A percentile compares a stretch with the other conserved stretches of the same genome.
Conservation (phyloP, 2,329 filamentous ascomycete species). For the Neonectria coccinea region DNA sequence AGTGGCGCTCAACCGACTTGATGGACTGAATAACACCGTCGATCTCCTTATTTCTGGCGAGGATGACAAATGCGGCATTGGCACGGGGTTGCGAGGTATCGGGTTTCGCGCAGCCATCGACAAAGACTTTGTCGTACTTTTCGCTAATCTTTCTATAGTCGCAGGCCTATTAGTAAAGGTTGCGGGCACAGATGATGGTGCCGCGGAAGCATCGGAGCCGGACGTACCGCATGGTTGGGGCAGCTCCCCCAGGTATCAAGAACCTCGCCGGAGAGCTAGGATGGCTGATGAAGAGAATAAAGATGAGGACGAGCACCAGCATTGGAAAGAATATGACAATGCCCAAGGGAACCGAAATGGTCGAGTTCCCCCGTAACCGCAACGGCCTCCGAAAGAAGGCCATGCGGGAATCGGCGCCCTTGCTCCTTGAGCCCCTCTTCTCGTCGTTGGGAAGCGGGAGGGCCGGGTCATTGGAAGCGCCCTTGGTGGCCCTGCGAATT, state of each 20-base stretch:
- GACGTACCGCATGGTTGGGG: conserved; percentile 87
- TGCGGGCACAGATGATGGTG: background rate
- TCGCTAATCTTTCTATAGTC: conserved; percentile 88
- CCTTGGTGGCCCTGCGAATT: conserved; percentile 66
- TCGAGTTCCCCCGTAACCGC: conserved; percentile 90
- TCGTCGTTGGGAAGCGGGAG: conserved; percentile 62
- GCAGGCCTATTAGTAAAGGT: conserved; percentile 31
- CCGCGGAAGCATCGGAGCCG: background rate
- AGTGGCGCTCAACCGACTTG: conserved; percentile 97
- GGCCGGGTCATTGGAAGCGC: conserved; percentile 57
- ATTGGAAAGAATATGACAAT: conserved; percentile 93
- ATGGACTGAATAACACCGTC: conserved; percentile 96
- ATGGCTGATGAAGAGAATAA: conserved; percentile 89
- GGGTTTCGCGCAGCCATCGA: conserved; percentile 86
- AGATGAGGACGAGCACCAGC: conserved; percentile 89
- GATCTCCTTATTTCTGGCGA: conserved; percentile 95
- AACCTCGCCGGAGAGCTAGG: conserved; percentile 85
- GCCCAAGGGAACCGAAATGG: conserved; percentile 90
- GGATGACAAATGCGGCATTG: conserved; percentile 94
- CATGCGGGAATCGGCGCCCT: conserved; percentile 64
- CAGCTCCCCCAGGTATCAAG: conserved; percentile 87
- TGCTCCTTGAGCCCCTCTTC: conserved; percentile 57
- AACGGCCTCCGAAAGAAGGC: conserved; percentile 89
- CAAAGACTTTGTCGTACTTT: conserved; percentile 96
- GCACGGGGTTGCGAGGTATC: conserved; percentile 83